Percentiles rank a stretch among this genome's conserved stretches.
Conservation (phyloP, 495 filamentous ascomycete genomes). For the Rhypophila decipiens region DNA sequence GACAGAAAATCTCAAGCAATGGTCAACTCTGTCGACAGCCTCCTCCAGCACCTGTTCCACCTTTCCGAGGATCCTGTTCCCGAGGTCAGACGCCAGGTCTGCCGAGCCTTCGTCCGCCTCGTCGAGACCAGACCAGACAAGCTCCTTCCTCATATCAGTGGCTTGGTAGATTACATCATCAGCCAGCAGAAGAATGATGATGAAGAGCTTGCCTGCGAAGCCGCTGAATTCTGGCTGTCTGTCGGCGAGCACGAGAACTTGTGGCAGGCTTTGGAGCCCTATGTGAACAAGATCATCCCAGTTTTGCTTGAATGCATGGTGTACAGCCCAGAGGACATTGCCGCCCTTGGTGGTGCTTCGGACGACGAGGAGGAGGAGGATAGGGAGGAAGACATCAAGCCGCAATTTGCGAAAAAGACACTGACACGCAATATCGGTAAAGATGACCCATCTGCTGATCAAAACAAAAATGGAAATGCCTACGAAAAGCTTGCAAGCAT, state of each 20-base stretch:
- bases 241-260: constrained; percentile 81
- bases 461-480: constrained; percentile 40
- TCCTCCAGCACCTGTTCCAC: constrained; percentile 75
- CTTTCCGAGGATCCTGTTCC: constrained; percentile 66
- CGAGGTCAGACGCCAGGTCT: constrained; percentile 85
- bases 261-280: constrained; percentile 64
- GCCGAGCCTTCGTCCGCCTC: constrained; percentile 84
- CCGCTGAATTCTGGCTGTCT: constrained; percentile 95
- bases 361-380: constrained; percentile 94
- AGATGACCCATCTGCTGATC: constrained; percentile 47
- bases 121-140: constrained; percentile 88
- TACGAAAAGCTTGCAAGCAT: constrained; percentile 45
- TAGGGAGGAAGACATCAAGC: constrained; percentile 83
- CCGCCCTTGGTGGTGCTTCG: constrained; percentile 69
- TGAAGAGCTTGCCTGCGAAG: constrained; percentile 86
- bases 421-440: constrained; percentile 42
- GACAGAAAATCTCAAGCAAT: constrained; percentile 72
- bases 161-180: constrained; percentile 89
- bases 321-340: constrained; percentile 89
- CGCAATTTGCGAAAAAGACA: constrained; percentile 75
- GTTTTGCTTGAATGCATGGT: constrained; percentile 93
- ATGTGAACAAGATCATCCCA: constrained; percentile 79
- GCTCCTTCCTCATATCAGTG: constrained; percentile 80
- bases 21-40: constrained; percentile 65
- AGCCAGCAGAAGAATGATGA: constrained; percentile 84